Evolutionary conservation across 116 monocot species (phyloP).

Genomic region (Posidonia oceanica): DNA sequence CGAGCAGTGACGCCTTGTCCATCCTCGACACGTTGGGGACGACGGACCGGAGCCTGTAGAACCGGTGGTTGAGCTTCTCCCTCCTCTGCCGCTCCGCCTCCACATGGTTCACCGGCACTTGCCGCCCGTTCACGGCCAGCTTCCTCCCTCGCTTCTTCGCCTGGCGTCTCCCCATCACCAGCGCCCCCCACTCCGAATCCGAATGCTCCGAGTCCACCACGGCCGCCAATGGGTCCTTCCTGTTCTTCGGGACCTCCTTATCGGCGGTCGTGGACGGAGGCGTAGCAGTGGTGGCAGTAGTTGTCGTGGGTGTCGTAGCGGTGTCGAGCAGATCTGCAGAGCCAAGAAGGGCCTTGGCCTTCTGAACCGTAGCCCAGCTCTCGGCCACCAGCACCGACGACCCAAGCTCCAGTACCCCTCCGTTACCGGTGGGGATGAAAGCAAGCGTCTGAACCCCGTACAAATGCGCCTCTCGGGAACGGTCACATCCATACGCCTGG

Average conservation of each 20-base stretch:
- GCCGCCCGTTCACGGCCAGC: constrained; percentile 10
- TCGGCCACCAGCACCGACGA: constrained; percentile 29
- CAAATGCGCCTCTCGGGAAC: constrained; percentile 36
- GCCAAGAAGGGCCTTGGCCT: constrained; percentile 14
- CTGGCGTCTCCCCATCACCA: not conserved
- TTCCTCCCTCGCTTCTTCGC: constrained; percentile 13
- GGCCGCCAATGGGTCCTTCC: not conserved
- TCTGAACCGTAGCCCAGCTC: constrained; percentile 31
- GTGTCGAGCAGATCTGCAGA: not conserved
- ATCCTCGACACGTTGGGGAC: constrained; percentile 28
- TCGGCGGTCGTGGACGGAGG: too few relatives aligned
- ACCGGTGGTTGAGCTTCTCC: constrained; percentile 26
- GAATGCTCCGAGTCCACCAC: constrained; percentile 8
- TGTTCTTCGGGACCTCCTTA: not conserved
- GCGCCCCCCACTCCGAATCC: constrained; percentile 5
- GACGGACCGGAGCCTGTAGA: constrained; percentile 21
- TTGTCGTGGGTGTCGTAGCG: too few relatives aligned
- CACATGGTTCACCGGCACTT: constrained; percentile 18
- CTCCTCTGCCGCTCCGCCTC: constrained; percentile 25
- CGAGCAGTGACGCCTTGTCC: constrained; percentile 27
- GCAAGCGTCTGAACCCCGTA: constrained; percentile 40
- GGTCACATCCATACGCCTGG: constrained; percentile 32
- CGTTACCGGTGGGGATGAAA: too few relatives aligned
- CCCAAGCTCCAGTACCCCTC: constrained; percentile 57
- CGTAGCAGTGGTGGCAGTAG: not conserved